Conservation (phyloP, 2,329 filamentous ascomycete species). For the Pseudocercospora musae region DNA sequence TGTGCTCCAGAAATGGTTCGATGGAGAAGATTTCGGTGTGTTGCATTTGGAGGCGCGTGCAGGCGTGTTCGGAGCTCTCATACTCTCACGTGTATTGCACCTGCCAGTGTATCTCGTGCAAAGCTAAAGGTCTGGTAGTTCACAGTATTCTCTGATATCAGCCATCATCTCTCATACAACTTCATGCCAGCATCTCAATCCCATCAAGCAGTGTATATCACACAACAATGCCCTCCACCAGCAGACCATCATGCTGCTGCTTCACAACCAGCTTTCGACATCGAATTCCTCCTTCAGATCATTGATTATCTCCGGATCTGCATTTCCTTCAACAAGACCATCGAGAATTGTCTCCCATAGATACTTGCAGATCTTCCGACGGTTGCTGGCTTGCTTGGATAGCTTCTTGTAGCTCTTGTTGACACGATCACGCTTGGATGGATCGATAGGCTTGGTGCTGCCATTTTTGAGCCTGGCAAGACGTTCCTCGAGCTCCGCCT, state of each 20-base stretch:
- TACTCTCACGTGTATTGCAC: no score
- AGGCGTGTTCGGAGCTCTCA: background rate
- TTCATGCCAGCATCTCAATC: background rate
- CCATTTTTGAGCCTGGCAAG: conserved; percentile 43
- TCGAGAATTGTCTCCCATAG: conserved; percentile 52
- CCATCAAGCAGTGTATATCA: background rate
- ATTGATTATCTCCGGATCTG: conserved; percentile 28
- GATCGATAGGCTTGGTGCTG: conserved; percentile 45
- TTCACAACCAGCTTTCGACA: conserved; percentile 19
- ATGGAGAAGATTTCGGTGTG: background rate
- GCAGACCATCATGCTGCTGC: background rate
- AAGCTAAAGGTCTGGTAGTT: background rate
- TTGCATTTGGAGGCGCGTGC: background rate
- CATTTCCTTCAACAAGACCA: conserved; percentile 45
- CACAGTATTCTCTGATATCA: background rate
- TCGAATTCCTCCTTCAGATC: conserved; percentile 39
- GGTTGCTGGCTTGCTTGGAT: conserved; percentile 36
- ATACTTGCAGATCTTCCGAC: conserved; percentile 50
- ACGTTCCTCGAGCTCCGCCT: conserved; percentile 39
- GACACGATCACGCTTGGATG: conserved; percentile 47
- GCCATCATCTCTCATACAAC: background rate
- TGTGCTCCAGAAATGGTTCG: background rate
- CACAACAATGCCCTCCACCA: background rate
- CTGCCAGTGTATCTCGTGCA: background rate
- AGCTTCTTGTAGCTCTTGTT: conserved; percentile 48